Evolutionary conservation across 768 basidiomycete genomes (phyloP), one percentile per base, ranked within the genome.

Genomic region (Leccinum fibrillosum): DNA sequence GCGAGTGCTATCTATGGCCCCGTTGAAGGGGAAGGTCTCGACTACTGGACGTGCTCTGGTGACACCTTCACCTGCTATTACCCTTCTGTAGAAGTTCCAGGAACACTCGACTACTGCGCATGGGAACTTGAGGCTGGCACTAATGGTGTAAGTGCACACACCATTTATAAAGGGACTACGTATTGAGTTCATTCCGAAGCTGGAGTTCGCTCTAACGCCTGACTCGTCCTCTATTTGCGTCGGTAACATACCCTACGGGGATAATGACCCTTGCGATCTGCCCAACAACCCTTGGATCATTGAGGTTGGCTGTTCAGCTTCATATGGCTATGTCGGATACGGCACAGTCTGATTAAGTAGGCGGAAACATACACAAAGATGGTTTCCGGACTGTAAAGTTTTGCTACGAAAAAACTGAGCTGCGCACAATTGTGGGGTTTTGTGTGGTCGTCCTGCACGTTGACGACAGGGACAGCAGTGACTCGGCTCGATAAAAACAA

Each of bases 1-100:
- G 34, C 45, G 4, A 61, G 48, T 30, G 39, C 44, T 45, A 45
- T 59, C 15, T 53, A 59, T 6, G 57, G 48, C 8, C 44, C 32
- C 23, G 26, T 59, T 28, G 9, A 28, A 28, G 28, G 28, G 53
- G 4, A 37, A 39, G 39, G 53, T 15, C 60, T 61, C 37, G 39
- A 61, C 19, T 52, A 52, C 28, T 61, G 59, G 59, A 61, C 53
- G 9, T 61, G 59, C 25, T 55, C 59, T 1, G 60, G 44, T 34
- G n/a, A 47, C 26, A 37, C 44, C 26, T 47, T 61, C 26, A 61
- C 50, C 9, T 61, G 60, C 10, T 61, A 61, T 39, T 61, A 61
- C 25, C 59, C 59, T 28, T 28, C 28, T 12, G 28, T 9, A 28
- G 28, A 34, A 34, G 44, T 61, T 30, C 59, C 59, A 10, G 58